Conservation (phyloP, 108 stramenopile species). For the Craspedostauros australis region DNA sequence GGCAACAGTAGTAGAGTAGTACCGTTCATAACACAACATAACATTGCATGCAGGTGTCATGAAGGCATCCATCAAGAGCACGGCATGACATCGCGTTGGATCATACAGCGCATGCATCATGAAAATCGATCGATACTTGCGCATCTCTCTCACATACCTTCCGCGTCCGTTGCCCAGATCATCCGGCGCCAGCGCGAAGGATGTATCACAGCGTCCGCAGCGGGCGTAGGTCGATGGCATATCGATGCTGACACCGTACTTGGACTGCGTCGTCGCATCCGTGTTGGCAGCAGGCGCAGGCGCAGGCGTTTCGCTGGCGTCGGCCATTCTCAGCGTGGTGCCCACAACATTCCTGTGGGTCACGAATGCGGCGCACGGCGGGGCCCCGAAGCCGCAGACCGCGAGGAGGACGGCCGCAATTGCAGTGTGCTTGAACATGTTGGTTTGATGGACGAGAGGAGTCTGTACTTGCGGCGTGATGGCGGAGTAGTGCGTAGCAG, state of each 20-base stretch:
- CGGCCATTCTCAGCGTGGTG: too few relatives aligned
- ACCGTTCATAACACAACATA: not conserved
- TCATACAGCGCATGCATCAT: not conserved
- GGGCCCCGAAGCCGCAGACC: too few relatives aligned
- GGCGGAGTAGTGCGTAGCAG: too few relatives aligned
- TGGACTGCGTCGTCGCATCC: too few relatives aligned
- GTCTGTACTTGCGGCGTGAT: too few relatives aligned
- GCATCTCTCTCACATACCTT: constrained; percentile 28
- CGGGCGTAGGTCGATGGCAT: constrained; percentile 37
- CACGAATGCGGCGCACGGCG: too few relatives aligned
- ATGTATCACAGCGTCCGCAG: constrained; percentile 59
- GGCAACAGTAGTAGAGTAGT: not conserved
- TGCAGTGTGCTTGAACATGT: too few relatives aligned
- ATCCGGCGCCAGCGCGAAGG: constrained; percentile 47
- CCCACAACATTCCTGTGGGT: too few relatives aligned
- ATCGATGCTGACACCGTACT: constrained; percentile 20
- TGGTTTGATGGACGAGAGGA: too few relatives aligned
- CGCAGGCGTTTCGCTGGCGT: too few relatives aligned
- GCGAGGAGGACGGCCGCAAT: too few relatives aligned
- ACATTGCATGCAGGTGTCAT: not conserved
- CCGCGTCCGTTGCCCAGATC: constrained; percentile 67
- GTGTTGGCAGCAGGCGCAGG: too few relatives aligned
- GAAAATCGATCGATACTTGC: not conserved
- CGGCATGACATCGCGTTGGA: not conserved
- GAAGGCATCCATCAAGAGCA: not conserved